Conservation (phyloP, 2,329 filamentous ascomycete species). For the Botrytis porri region DNA sequence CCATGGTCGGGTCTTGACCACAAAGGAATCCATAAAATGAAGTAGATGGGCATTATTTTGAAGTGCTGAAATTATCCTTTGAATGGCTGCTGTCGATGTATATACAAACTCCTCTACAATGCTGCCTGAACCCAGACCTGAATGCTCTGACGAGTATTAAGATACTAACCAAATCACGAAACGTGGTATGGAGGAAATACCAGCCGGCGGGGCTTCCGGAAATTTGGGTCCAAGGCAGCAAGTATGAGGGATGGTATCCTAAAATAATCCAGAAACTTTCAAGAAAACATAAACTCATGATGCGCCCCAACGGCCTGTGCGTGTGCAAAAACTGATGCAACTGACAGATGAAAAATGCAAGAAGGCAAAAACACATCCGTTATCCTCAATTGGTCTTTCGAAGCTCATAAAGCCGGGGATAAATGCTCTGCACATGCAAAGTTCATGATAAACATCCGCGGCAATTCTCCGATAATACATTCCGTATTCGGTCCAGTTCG, state of each 20-base stretch:
- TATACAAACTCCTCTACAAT: slow-evolving; percentile 29
- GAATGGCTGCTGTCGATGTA: slow-evolving; percentile 25
- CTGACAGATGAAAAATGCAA: slow-evolving; percentile 30
- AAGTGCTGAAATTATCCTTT: slow-evolving; percentile 25
- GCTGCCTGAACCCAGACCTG: slow-evolving; percentile 30
- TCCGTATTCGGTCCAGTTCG: slow-evolving; percentile 26
- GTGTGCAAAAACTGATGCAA: slow-evolving; percentile 38
- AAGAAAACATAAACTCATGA: slow-evolving; percentile 27
- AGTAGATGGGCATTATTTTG: slow-evolving; percentile 8
- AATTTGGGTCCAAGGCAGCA: slow-evolving; percentile 37
- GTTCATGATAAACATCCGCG: slow-evolving; percentile 28
- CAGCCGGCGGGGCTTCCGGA: slow-evolving; percentile 24
- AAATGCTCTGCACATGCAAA: slow-evolving; percentile 28
- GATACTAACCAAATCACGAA: slow-evolving; percentile 29
- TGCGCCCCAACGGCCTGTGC: slow-evolving; percentile 35
- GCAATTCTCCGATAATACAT: slow-evolving; percentile 22
- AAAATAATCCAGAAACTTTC: slow-evolving; percentile 26
- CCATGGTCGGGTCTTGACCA: slow-evolving; percentile 22
- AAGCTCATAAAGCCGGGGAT: slow-evolving; percentile 33
- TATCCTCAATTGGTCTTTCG: slow-evolving; percentile 27
- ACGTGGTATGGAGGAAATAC: slow-evolving; percentile 22
- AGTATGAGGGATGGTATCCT: slow-evolving; percentile 32
- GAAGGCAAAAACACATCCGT: slow-evolving; percentile 26
- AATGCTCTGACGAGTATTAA: slow-evolving; percentile 25
- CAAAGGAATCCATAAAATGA: slow-evolving; percentile 12